Conservation (phyloP, 331 rosid species). For the Quercus lobata region DNA sequence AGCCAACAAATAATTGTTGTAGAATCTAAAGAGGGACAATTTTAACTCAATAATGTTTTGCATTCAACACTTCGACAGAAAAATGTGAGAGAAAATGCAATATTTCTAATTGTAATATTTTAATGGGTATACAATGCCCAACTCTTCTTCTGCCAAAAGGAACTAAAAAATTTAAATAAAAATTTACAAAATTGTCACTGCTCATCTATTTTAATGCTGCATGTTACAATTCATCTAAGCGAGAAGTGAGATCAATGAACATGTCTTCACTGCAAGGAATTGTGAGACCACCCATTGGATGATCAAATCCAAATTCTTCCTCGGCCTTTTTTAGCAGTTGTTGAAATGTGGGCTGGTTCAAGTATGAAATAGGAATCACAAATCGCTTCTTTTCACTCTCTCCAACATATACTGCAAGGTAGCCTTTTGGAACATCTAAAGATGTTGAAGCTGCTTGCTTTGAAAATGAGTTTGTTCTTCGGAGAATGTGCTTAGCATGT, state of each 20-base stretch:
- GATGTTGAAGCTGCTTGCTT: slow-evolving; percentile 17
- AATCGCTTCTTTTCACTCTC: slow-evolving; percentile 28
- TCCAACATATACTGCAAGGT: slow-evolving; percentile 44
- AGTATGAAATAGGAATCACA: slow-evolving; percentile 32
- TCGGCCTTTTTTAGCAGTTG: slow-evolving; percentile 30
- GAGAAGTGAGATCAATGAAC: slow-evolving; percentile 33
- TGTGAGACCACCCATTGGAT: slow-evolving; percentile 60
- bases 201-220: not conserved
- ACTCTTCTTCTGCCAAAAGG: not conserved
- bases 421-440: slow-evolving; percentile 38
- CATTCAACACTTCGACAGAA: too few species aligned
- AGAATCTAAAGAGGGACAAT: too few species aligned
- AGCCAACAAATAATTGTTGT: too few species aligned
- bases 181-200: not conserved
- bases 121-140: not conserved
- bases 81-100: too few species aligned
- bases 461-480: slow-evolving; percentile 4
- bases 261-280: slow-evolving; percentile 50
- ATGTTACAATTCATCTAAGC: slow-evolving; percentile 3
- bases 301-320: slow-evolving; percentile 48
- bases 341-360: slow-evolving; percentile 40
- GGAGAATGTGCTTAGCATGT: slow-evolving; percentile 27
- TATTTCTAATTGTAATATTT: not conserved
- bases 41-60: not conserved
- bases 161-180: not conserved